Evolutionary conservation across 345 rosid species (phyloP).

Genomic region (Melaleuca quinquenervia): DNA sequence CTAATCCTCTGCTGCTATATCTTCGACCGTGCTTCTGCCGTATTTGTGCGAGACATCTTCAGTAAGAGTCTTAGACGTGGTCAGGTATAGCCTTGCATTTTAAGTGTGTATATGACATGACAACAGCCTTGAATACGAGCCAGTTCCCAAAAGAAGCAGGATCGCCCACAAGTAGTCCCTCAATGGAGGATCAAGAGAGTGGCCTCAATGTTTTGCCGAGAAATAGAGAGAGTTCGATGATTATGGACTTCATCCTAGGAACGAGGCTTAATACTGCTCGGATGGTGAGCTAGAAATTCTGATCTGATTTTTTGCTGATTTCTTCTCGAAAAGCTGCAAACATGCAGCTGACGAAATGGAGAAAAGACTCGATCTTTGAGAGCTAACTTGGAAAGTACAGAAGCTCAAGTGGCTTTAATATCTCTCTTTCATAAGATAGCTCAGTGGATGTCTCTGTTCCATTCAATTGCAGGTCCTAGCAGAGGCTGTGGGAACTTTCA

Average conservation of each 20-base stretch:
- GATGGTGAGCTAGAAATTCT: conserved; percentile 14
- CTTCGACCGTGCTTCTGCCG: background rate
- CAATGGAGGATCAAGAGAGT: conserved; percentile 33
- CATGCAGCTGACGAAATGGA: background rate
- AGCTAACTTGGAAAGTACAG: background rate
- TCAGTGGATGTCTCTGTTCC: background rate
- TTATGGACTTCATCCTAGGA: conserved; percentile 9
- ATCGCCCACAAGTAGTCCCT: conserved; percentile 6
- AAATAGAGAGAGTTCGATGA: conserved; percentile 4
- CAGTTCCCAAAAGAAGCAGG: conserved; percentile 12
- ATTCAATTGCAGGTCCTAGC: conserved; percentile 43
- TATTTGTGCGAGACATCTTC: background rate
- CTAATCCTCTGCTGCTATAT: background rate
- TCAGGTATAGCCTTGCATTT: background rate
- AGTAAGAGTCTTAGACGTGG: background rate
- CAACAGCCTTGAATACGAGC: conserved; percentile 9
- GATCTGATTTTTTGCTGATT: background rate
- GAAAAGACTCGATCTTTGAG: background rate
- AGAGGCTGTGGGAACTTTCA: conserved; percentile 71
- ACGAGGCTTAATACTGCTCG: conserved; percentile 43
- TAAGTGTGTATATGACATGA: background rate
- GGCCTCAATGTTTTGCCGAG: conserved; percentile 15
- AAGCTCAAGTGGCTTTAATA: background rate
- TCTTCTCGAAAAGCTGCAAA: background rate
- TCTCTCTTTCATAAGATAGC: background rate